Percentiles rank a stretch among this genome's conserved stretches.
Conservation (phyloP, 2,329 filamentous ascomycete genomes). For the Claviceps quebecensis region DNA sequence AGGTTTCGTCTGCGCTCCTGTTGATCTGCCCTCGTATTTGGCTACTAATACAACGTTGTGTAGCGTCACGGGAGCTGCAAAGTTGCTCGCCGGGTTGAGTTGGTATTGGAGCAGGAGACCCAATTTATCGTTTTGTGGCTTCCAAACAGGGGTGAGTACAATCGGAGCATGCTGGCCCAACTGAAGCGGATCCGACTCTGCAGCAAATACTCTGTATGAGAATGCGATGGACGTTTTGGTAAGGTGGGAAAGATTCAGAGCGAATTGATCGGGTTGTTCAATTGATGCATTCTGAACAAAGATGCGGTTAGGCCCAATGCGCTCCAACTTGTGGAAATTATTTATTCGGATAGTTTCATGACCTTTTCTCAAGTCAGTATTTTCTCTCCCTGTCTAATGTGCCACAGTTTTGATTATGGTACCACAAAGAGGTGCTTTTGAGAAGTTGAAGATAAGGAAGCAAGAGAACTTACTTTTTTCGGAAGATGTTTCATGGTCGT, state of each 20-base stretch:
- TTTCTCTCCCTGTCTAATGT: background rate
- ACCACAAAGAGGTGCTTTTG: background rate
- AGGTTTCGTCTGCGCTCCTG: slow-evolving; percentile 62
- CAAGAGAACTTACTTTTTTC: slow-evolving; percentile 31
- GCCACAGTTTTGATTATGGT: background rate
- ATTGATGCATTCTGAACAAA: slow-evolving; percentile 59
- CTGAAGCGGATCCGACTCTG: slow-evolving; percentile 33
- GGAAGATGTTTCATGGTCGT: slow-evolving; percentile 31
- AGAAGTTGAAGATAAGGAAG: background rate
- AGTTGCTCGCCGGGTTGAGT: slow-evolving; percentile 55
- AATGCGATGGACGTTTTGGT: slow-evolving; percentile 68
- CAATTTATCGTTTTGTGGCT: slow-evolving; percentile 70
- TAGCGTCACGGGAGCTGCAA: slow-evolving; percentile 27
- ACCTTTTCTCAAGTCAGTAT: background rate
- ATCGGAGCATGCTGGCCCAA: slow-evolving; percentile 53
- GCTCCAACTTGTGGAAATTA: slow-evolving; percentile 77
- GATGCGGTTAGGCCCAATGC: slow-evolving; percentile 83
- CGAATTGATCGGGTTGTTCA: slow-evolving; percentile 66
- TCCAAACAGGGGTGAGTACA: slow-evolving; percentile 64
- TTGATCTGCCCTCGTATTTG: slow-evolving; percentile 55
- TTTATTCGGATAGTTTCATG: slow-evolving; percentile 66
- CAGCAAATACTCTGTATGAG: slow-evolving; percentile 76
- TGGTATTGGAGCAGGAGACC: slow-evolving; percentile 75
- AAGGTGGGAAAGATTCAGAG: slow-evolving; percentile 58
- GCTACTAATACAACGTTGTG: slow-evolving; percentile 65